Evolutionary conservation across 2,329 filamentous ascomycete genomes (phyloP).

Genomic region (Fusarium humuli): DNA sequence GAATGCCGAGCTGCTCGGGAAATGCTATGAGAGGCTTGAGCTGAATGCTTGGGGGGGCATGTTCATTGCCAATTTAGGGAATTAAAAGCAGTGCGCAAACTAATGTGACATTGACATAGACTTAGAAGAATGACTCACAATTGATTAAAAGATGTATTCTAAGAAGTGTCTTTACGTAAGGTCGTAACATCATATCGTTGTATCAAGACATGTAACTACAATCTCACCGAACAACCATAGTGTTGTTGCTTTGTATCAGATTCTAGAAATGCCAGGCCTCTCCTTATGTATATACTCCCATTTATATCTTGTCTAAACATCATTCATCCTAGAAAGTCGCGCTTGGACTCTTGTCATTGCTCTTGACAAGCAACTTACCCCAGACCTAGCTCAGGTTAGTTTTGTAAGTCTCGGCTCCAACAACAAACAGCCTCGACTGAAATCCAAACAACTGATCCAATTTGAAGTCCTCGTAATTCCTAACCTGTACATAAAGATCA

Average conservation of each 20-base stretch:
- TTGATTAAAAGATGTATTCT: neutral
- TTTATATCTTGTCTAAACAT: neutral
- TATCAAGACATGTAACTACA: neutral
- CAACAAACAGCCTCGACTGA: neutral
- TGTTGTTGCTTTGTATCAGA: neutral
- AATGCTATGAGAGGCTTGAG: conserved; percentile 15
- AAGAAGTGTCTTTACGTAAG: neutral
- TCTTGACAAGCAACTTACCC: neutral
- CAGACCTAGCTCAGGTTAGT: neutral
- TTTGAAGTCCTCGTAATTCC: neutral
- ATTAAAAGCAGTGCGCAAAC: neutral
- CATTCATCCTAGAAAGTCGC: too few species aligned
- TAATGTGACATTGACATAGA: too few species aligned
- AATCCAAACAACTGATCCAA: neutral
- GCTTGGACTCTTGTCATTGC: neutral
- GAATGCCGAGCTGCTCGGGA: conserved; percentile 20
- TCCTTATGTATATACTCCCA: fast-evolving
- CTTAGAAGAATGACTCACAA: neutral
- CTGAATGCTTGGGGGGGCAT: neutral
- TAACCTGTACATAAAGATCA: neutral
- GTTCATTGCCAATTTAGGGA: neutral
- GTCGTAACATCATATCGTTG: too few species aligned
- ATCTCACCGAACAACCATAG: too few species aligned
- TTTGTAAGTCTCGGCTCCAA: too few species aligned
- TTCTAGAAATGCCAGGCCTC: fast-evolving